phyloP scores from a whole-genome alignment of 192 early-diverging fungal genomes.

The Backusella circina region DNA sequence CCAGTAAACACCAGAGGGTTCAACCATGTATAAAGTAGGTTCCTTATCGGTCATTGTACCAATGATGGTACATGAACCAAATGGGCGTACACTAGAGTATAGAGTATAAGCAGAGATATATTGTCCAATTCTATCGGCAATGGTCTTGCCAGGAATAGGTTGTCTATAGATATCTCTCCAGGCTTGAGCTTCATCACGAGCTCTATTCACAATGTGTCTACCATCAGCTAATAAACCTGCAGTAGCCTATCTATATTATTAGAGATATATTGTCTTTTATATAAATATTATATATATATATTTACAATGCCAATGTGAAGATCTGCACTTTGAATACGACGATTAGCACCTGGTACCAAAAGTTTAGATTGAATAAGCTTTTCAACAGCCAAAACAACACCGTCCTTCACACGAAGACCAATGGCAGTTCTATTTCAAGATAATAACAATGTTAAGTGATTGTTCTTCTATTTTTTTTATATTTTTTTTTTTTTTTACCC shows the following conservation, averaged over 20 bases:
- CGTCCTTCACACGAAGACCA: conserved; percentile 91
- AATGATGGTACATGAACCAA: conserved; percentile 84
- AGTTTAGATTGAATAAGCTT: conserved; percentile 95
- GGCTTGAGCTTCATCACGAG: conserved; percentile 85
- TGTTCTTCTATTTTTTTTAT: not conserved
- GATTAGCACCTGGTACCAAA: conserved; percentile 89
- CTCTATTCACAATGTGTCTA: conserved; percentile 83
- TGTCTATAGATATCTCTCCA: conserved; percentile 84
- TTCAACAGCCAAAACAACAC: conserved; percentile 95
- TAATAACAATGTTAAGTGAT: not conserved
- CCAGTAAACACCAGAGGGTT: conserved; percentile 95
- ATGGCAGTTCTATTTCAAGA: conserved; percentile 77
- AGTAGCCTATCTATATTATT: conserved; percentile 54
- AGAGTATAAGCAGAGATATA: conserved; percentile 97
- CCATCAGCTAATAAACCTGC: conserved; percentile 94
- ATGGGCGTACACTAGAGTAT: conserved; percentile 93
- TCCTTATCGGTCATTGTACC: conserved; percentile 67
- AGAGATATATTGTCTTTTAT: too few species aligned
- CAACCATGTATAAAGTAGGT: conserved; percentile 90
- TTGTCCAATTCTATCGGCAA: conserved; percentile 89
- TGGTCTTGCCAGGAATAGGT: conserved; percentile 81
- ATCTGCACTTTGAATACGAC: conserved; percentile 88
- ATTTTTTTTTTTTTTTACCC: conserved; percentile 52
- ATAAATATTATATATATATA: not conserved
- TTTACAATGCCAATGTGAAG: conserved; percentile 89